phyloP scores from a whole-genome alignment of 2,329 filamentous ascomycete species.

The Scedosporium aurantiacum region DNA sequence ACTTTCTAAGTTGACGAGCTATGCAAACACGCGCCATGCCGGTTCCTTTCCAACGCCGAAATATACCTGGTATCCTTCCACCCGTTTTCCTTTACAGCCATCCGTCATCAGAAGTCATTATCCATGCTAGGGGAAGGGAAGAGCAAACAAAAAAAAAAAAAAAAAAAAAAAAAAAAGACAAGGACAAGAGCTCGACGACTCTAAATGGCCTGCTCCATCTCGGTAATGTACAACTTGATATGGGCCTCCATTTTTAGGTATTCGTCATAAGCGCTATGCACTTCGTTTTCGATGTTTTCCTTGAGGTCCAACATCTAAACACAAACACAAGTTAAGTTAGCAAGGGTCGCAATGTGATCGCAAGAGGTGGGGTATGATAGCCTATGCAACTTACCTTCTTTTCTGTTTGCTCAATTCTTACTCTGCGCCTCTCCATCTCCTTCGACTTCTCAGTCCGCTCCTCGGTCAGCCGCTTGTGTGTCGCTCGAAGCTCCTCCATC shows the following conservation, averaged over 20 bases:
- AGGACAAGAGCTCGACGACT: conserved; percentile 6
- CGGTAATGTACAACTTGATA: conserved; percentile 93
- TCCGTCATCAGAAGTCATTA: background rate
- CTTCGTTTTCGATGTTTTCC: conserved; percentile 92
- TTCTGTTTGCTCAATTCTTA: conserved; percentile 96
- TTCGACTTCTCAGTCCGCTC: conserved; percentile 79
- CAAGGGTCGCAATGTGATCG: background rate
- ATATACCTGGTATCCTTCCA: conserved; percentile 28
- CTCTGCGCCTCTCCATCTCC: conserved; percentile 82
- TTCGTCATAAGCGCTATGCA: conserved; percentile 81
- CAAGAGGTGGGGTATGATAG: conserved; percentile 1
- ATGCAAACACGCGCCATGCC: background rate
- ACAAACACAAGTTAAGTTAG: conserved; percentile 15
- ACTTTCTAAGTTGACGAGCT: background rate
- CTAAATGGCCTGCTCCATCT: conserved; percentile 85
- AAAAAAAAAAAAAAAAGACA: background rate
- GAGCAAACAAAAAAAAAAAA: background rate
- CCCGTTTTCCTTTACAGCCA: conserved; percentile 9
- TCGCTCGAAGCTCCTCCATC: conserved; percentile 78
- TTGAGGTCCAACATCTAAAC: conserved; percentile 89
- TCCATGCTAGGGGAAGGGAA: no score
- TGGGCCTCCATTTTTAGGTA: conserved; percentile 97
- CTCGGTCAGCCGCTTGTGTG: conserved; percentile 71
- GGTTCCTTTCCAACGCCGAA: conserved; percentile 18
- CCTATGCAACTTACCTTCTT: conserved; percentile 63